These are phyloP conservation scores for Colletotrichum gigasporum DNA, from an alignment of 2,329 filamentous ascomycete genomes.

Conservation along the genomic window DNA sequence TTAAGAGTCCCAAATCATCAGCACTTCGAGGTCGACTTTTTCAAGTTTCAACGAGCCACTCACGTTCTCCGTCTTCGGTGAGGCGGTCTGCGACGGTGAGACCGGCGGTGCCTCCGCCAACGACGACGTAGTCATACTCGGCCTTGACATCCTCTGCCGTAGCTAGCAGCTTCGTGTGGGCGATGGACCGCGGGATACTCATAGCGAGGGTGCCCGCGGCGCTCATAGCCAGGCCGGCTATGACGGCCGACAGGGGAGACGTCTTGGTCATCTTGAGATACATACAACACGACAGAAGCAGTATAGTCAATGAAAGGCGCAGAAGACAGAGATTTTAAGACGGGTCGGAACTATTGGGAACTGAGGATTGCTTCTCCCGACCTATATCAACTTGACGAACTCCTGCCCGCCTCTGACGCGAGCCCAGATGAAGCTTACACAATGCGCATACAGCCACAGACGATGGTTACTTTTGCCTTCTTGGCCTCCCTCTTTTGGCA, in stretches of 20 bases:
- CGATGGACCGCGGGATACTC: slow-evolving; percentile 1
- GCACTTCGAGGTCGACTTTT: background rate
- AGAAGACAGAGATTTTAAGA: background rate
- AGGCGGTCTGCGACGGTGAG: slow-evolving; percentile 33
- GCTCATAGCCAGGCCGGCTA: background rate
- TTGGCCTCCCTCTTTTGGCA: background rate
- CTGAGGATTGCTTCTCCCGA: too few relatives aligned
- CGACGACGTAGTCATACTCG: slow-evolving; percentile 36
- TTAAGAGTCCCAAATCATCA: too few relatives aligned
- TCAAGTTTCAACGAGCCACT: background rate
- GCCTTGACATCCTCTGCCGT: slow-evolving; percentile 13
- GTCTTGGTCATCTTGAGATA: background rate
- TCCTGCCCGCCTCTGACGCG: too few relatives aligned
- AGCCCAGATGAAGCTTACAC: too few relatives aligned
- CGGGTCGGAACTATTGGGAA: too few relatives aligned
- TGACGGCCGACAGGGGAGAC: background rate
- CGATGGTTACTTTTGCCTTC: too few relatives aligned
- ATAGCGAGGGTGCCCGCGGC: background rate
- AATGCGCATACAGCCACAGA: too few relatives aligned
- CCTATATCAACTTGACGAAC: too few relatives aligned
- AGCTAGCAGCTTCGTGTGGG: slow-evolving; percentile 4
- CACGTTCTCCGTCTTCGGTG: slow-evolving; percentile 33
- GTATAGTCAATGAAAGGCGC: too few relatives aligned
- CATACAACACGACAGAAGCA: too few relatives aligned
- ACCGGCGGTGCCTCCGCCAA: slow-evolving; percentile 34